phyloP scores from a whole-genome alignment of 345 rosid species.

The Psidium friedrichsthalianum region DNA sequence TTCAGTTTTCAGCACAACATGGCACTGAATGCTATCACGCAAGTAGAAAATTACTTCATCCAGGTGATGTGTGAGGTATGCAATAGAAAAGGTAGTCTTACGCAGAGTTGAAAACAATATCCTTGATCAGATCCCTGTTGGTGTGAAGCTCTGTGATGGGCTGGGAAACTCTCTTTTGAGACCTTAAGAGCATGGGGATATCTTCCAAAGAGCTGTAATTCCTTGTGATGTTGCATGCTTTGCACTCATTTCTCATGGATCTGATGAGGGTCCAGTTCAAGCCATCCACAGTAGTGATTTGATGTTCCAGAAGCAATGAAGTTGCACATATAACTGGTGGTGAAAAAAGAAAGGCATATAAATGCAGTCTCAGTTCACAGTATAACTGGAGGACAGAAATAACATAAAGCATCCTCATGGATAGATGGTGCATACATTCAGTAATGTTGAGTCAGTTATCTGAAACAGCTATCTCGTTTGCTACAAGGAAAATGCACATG shows the following conservation, averaged over 20 bases:
- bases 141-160: conserved; percentile 27
- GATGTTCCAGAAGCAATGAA: conserved; percentile 36
- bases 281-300: conserved; percentile 29
- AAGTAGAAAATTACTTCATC: background rate
- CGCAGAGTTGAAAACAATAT: conserved; percentile 29
- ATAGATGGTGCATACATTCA: background rate
- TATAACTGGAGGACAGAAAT: background rate
- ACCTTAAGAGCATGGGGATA: conserved; percentile 23
- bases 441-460: background rate
- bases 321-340: conserved; percentile 17
- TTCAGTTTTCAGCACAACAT: background rate
- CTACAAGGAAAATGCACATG: background rate
- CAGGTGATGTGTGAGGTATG: background rate
- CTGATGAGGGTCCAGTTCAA: conserved; percentile 45
- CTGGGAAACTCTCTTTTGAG: conserved; percentile 38
- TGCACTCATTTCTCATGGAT: conserved; percentile 9
- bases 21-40: background rate
- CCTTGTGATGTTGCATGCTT: conserved; percentile 5
- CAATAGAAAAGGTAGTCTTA: conserved; percentile 8
- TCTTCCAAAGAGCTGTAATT: conserved; percentile 18
- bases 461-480: background rate
- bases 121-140: conserved; percentile 26
- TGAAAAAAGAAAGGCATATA: conserved; percentile 3
- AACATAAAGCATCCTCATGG: background rate
- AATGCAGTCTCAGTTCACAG: background rate